Conservation (phyloP, 495 filamentous ascomycete species). For the Trichocladium antarcticum region DNA sequence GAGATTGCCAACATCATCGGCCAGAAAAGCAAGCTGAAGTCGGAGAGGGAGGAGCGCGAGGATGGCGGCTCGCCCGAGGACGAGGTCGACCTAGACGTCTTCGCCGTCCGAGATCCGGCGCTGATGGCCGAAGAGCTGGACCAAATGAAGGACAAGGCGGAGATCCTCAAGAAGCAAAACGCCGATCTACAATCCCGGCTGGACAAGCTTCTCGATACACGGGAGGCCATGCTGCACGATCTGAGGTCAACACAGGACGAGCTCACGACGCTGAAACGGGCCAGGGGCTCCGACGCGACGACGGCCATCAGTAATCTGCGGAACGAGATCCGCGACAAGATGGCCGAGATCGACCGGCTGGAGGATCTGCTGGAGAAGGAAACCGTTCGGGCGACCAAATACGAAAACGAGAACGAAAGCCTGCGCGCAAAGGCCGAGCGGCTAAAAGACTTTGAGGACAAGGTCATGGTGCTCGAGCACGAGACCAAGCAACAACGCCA, state of each 20-base stretch:
- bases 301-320: slow-evolving; percentile 28
- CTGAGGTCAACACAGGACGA: slow-evolving; percentile 22
- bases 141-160: slow-evolving; percentile 21
- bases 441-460: slow-evolving; percentile 38
- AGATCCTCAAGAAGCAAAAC: slow-evolving; percentile 23
- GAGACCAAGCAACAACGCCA: slow-evolving; percentile 65
- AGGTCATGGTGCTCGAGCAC: slow-evolving; percentile 54
- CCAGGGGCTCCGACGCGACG: slow-evolving; percentile 20
- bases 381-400: slow-evolving; percentile 17
- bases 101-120: slow-evolving; percentile 21
- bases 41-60: slow-evolving; percentile 20
- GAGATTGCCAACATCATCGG: slow-evolving; percentile 27
- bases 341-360: slow-evolving; percentile 26
- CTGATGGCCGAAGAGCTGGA: slow-evolving; percentile 27
- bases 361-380: slow-evolving; percentile 32
- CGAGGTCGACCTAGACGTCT: slow-evolving; percentile 7
- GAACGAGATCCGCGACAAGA: slow-evolving; percentile 33
- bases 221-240: slow-evolving; percentile 21
- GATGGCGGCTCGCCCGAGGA: slow-evolving; percentile 11
- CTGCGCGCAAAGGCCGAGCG: slow-evolving; percentile 36
- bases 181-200: slow-evolving; percentile 25
- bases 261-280: slow-evolving; percentile 20
- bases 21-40: slow-evolving; percentile 22
- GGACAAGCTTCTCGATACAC: slow-evolving; percentile 25
- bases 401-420: slow-evolving; percentile 36